Base-by-base conservation (phyloP, 768 basidiomycete species). In the Amanita thiersii region DNA sequence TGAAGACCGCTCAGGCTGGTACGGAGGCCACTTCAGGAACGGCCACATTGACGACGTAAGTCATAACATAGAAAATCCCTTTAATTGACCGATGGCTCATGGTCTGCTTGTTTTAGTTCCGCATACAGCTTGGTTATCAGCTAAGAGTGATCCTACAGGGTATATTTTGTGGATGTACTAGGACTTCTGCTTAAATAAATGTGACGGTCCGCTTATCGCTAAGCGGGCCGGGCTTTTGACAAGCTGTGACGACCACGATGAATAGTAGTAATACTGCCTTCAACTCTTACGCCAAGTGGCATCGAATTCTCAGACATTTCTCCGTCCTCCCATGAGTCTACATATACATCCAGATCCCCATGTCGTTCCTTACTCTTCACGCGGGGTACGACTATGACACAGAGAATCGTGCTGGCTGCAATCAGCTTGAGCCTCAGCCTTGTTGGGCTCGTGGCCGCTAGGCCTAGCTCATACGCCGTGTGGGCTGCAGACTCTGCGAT, bases 1-100 rank as follows among this genome's bases (percentile, higher is more conserved):
- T n/a, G n/a, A n/a, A n/a, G n/a, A n/a, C n/a, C n/a, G 69, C 69
- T 1, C 79, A 83, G 51, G 79, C 67, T 5, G 81, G 81, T 4
- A 76, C 75, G 0, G 81, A 84, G 55, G 72, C 73, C 11, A 80
- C 75, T 0, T 65, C 65, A 8, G 79, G 79, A n/a, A 62, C 63
- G 20, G 77, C 73, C 7, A 69, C 64, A 0, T 57, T 81, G 5
- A 68, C 63, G 0, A 73, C 72, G 79, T 80, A 50, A n/a, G n/a
- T 30, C 29, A 9, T 30, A 14, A 30, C 9, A 9, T 52, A 73
- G 60, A 4, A 26, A n/a, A 29, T 18, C 15, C 5, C 15, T 36
- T 10, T 6, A 18, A 39, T 32, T 10, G 20, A 20, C 31, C 10
- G 39, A 11, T n/a, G 39, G 46, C 42, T 37, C 40, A 11, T 39